Evolutionary conservation across 2,329 filamentous ascomycete species (phyloP).

Genomic region (Hypoxylon sp.): DNA sequence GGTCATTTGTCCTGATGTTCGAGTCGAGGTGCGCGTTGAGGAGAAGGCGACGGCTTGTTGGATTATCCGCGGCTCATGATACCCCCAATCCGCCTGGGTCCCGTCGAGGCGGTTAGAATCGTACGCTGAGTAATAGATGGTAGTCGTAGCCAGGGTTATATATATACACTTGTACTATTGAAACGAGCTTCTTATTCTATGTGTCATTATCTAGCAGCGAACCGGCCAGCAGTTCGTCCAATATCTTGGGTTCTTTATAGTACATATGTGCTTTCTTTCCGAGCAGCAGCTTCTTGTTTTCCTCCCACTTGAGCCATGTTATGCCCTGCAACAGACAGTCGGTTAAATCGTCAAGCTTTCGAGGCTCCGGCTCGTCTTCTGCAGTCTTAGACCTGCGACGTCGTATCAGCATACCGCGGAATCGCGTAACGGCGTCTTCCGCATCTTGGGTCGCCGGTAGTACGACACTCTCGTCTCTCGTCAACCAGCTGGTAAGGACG

Average conservation of each 20-base stretch:
- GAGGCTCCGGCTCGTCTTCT: slow-evolving; percentile 47
- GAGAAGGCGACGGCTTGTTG: slow-evolving; percentile 8
- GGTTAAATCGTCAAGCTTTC: slow-evolving; percentile 82
- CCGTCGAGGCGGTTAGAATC: slow-evolving; percentile 10
- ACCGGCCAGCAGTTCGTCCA: slow-evolving; percentile 11
- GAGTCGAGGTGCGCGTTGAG: slow-evolving; percentile 2
- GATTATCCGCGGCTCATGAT: slow-evolving; percentile 20
- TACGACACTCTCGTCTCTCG: slow-evolving; percentile 34
- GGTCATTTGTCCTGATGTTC: not conserved
- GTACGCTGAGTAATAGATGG: slow-evolving; percentile 16
- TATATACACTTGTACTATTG: slow-evolving; percentile 29
- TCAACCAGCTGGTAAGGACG: slow-evolving; percentile 64
- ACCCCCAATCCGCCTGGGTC: slow-evolving; percentile 26
- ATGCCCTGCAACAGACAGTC: slow-evolving; percentile 81
- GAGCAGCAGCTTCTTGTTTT: slow-evolving; percentile 55
- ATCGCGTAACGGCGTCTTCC: slow-evolving; percentile 17
- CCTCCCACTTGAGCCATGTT: slow-evolving; percentile 79
- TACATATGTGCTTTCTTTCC: slow-evolving; percentile 39
- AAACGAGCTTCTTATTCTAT: slow-evolving; percentile 28
- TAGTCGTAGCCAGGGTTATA: slow-evolving; percentile 20
- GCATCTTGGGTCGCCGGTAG: slow-evolving; percentile 18
- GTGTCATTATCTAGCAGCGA: slow-evolving; percentile 13
- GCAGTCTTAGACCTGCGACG: slow-evolving; percentile 37
- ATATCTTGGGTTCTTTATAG: slow-evolving; percentile 25
- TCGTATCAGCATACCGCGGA: slow-evolving; percentile 35